A percentile compares a stretch with the other conserved stretches of the same genome.
These are phyloP conservation scores for Diversispora epigaea DNA, from an alignment of 192 early-diverging fungal genomes.

Conservation along the genomic window DNA sequence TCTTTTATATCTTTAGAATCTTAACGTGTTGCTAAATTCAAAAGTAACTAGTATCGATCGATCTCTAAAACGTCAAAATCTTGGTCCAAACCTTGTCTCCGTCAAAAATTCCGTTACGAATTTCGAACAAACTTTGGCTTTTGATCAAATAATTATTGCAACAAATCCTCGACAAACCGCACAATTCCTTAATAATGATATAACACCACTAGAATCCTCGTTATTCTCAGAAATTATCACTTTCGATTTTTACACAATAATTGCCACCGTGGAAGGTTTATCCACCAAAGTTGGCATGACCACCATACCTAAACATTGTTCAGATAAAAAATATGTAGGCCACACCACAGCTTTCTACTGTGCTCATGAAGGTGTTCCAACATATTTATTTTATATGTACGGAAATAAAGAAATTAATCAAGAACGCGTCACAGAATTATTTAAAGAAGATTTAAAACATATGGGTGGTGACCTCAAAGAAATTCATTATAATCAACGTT, in stretches of 20 bases:
- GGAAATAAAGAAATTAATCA: neutral
- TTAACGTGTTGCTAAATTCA: neutral
- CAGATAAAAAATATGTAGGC: constrained; percentile 14
- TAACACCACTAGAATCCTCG: neutral
- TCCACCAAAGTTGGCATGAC: constrained; percentile 20
- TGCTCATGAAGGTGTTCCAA: constrained; percentile 6
- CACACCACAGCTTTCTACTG: constrained; percentile 20
- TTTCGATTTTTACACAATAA: constrained; percentile 21
- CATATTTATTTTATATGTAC: constrained; percentile 20
- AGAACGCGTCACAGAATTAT: constrained; percentile 12
- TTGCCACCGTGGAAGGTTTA: constrained; percentile 12
- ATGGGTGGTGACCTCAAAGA: constrained; percentile 19
- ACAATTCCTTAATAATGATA: constrained; percentile 2
- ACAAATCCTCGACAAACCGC: constrained; percentile 24
- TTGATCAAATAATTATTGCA: constrained; percentile 17
- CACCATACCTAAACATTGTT: constrained; percentile 23
- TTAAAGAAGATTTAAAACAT: constrained; percentile 1
- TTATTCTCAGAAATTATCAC: constrained; percentile 1
- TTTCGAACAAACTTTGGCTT: neutral
- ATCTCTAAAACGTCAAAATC: neutral
- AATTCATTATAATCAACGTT: constrained; percentile 27
- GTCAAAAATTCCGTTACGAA: neutral
- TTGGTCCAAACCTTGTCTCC: constrained; percentile 9
- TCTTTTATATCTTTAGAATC: neutral
- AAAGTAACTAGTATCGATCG: constrained; percentile 20